Conservation (phyloP, 768 basidiomycete species). For the Russula sp. region DNA sequence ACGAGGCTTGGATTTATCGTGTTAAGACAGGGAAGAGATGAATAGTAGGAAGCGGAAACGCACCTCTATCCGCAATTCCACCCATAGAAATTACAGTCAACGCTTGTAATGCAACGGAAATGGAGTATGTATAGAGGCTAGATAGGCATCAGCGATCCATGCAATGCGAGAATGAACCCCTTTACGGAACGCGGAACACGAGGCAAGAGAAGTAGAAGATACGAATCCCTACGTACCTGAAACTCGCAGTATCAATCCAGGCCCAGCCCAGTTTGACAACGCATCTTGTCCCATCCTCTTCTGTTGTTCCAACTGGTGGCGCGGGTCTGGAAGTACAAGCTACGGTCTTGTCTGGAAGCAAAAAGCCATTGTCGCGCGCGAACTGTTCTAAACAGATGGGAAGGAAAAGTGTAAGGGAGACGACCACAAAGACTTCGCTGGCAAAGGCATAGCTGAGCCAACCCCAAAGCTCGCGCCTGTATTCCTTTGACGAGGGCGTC, state of each 20-base stretch:
- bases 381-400: constrained; percentile 85
- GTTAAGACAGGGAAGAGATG: background rate
- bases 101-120: constrained; percentile 84
- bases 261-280: constrained; percentile 74
- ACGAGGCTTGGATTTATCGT: constrained; percentile 39
- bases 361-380: constrained; percentile 78
- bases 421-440: constrained; percentile 77
- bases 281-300: constrained; percentile 46
- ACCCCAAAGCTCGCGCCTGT: constrained; percentile 44
- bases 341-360: constrained; percentile 58
- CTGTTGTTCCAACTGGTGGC: constrained; percentile 16
- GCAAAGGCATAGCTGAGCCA: constrained; percentile 87
- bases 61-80: constrained; percentile 84
- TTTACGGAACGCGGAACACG: background rate
- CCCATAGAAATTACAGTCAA: constrained; percentile 95
- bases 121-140: constrained; percentile 83
- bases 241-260: constrained; percentile 90
- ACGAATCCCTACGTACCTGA: constrained; percentile 51
- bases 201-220: background rate
- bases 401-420: constrained; percentile 72
- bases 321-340: constrained; percentile 38
- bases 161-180: background rate
- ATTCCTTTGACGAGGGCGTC: background rate
- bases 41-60: constrained; percentile 26
- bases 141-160: constrained; percentile 9